Percentiles rank a stretch among this genome's conserved stretches.
These are phyloP conservation scores for Saccharomycopsis sp. DNA, from an alignment of 805 yeast species.

Conservation along the genomic window DNA sequence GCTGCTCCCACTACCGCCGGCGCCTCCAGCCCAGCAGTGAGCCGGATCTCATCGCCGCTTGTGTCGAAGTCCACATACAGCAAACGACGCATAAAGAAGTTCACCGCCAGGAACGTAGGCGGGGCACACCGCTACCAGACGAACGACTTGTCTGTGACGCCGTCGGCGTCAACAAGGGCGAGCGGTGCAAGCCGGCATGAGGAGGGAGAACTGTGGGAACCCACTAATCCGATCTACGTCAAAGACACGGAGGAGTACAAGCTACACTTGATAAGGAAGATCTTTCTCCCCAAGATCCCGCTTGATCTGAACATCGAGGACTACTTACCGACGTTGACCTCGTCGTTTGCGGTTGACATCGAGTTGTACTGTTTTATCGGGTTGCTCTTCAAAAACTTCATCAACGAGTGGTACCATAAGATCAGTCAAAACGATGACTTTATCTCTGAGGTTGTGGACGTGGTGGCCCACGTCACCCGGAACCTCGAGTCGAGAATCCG, in stretches of 20 bases:
- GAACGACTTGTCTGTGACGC: too few species aligned
- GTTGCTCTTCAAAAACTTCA: slow-evolving; percentile 37
- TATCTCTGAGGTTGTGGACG: slow-evolving; percentile 31
- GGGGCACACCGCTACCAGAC: too few species aligned
- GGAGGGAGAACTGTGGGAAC: neutral
- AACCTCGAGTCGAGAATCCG: slow-evolving; percentile 30
- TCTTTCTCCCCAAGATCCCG: slow-evolving; percentile 24
- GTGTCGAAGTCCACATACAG: slow-evolving; percentile 9
- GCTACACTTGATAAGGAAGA: slow-evolving; percentile 24
- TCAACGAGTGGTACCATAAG: slow-evolving; percentile 37
- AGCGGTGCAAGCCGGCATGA: neutral
- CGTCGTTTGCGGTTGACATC: slow-evolving; percentile 33
- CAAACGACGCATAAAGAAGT: slow-evolving; percentile 14
- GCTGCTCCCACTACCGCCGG: too few species aligned
- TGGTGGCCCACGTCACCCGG: slow-evolving; percentile 33
- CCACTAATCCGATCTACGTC: slow-evolving; percentile 7
- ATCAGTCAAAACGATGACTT: slow-evolving; percentile 37
- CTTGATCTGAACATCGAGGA: slow-evolving; percentile 22
- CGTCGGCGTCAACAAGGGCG: neutral
- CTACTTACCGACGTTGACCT: slow-evolving; percentile 32
- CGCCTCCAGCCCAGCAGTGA: neutral
- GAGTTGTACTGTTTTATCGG: slow-evolving; percentile 41
- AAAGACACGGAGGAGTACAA: slow-evolving; percentile 26
- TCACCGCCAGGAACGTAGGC: too few species aligned
- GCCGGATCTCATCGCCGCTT: slow-evolving; percentile 8